Percentiles rank a stretch among this genome's conserved stretches.
Evolutionary conservation across 345 rosid genomes (phyloP).

Genomic region (Citrus hindsii): DNA sequence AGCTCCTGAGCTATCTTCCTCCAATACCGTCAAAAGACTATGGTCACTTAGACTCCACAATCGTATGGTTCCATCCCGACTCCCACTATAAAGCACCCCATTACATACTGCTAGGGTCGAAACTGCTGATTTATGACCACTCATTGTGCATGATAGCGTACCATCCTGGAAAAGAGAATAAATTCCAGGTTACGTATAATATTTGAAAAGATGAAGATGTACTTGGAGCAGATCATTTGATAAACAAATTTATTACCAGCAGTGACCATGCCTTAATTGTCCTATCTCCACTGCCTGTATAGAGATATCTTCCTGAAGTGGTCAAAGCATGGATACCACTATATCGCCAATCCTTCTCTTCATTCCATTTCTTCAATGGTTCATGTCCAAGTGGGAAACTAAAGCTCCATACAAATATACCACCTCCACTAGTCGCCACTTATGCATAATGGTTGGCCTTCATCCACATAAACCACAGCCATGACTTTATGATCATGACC

Average conservation of each 20-base stretch:
- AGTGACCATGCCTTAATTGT: slow-evolving; percentile 83
- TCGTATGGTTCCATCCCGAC: slow-evolving; percentile 91
- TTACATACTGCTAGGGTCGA: slow-evolving; percentile 54
- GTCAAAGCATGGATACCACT: slow-evolving; percentile 83
- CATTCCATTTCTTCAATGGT: slow-evolving; percentile 77
- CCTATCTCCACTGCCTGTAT: slow-evolving; percentile 91
- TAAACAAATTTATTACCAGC: slow-evolving; percentile 42
- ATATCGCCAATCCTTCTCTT: slow-evolving; percentile 92
- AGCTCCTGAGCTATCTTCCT: slow-evolving; percentile 50
- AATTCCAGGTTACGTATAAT: slow-evolving; percentile 1
- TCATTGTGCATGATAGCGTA: slow-evolving; percentile 62
- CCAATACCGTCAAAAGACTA: slow-evolving; percentile 67
- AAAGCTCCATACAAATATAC: slow-evolving; percentile 76
- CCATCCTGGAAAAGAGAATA: slow-evolving; percentile 51
- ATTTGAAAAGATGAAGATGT: neutral
- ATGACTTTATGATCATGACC: slow-evolving; percentile 88
- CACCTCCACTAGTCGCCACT: slow-evolving; percentile 88
- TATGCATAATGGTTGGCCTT: slow-evolving; percentile 62
- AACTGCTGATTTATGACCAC: slow-evolving; percentile 88
- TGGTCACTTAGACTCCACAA: slow-evolving; percentile 89
- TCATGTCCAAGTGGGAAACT: slow-evolving; percentile 50
- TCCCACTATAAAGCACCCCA: slow-evolving; percentile 84
- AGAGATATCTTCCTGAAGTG: slow-evolving; percentile 56
- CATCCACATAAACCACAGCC: slow-evolving; percentile 65
- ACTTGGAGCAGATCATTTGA: neutral